Evolutionary conservation across 2,329 filamentous ascomycete genomes (phyloP).

Genomic region (Venturia oleaginea): DNA sequence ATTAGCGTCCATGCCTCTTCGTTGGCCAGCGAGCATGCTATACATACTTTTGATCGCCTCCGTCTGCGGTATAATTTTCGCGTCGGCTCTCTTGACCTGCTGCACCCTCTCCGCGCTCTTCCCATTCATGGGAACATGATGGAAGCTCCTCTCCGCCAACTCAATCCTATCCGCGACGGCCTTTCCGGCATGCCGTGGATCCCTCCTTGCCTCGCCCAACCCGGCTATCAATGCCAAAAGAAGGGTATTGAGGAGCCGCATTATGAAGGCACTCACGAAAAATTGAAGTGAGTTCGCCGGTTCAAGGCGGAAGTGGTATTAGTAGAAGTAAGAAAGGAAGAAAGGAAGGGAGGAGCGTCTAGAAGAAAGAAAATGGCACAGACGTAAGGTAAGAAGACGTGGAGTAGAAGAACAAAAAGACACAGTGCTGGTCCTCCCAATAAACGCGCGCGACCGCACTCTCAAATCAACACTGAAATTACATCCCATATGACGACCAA

Average conservation of each 20-base stretch:
- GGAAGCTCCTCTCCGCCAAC: neutral
- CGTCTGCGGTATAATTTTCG: conserved; percentile 8
- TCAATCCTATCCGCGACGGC: conserved; percentile 3
- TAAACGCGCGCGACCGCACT: neutral
- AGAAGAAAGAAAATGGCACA: too few species aligned
- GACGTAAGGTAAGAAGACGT: too few species aligned
- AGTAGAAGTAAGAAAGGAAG: neutral
- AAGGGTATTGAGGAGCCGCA: neutral
- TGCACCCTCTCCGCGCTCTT: neutral
- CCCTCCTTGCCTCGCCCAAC: neutral
- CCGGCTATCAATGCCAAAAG: conserved; percentile 1
- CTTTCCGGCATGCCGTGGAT: conserved; percentile 9
- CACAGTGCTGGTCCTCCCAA: neutral
- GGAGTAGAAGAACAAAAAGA: neutral
- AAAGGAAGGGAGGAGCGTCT: neutral
- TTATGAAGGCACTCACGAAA: neutral
- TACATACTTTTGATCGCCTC: conserved; percentile 10
- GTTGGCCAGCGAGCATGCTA: neutral
- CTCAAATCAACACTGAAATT: neutral
- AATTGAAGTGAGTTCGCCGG: neutral
- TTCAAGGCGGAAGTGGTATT: neutral
- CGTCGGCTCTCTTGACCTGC: neutral
- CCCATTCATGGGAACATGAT: neutral
- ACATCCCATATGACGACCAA: neutral
- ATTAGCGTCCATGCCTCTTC: neutral